Evolutionary conservation across 257 asterid genomes (phyloP), one percentile per base, ranked within the genome.

Genomic region (Pogostemon cablin): DNA sequence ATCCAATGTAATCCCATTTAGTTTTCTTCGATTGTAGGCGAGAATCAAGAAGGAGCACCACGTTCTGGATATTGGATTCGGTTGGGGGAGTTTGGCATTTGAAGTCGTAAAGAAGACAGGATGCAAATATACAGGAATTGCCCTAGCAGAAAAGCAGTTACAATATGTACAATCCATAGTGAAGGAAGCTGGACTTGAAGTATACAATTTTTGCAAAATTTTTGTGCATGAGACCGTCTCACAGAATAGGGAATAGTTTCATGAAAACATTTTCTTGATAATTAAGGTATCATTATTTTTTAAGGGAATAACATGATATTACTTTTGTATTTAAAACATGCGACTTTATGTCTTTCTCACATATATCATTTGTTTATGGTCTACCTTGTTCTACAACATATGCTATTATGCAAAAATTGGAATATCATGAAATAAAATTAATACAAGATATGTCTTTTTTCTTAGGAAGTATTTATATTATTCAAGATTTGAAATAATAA

Each of bases 61-160:
- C 73, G 63, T 90, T 68, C 79, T 90, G 20, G 95, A 90, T 79
- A 81, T 90, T 1, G 95, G 96, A 42, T 84, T 83, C 40, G 95
- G 96, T 8, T 87, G 95, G 96, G 92, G 95, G 67, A 79, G 81
- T 60, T 74, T 84, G 6, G 95, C 92, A 3, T 42, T 90, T 42
- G 96, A 90, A 78, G 78, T 57, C 58, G 96, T 90, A 0, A 82
- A 81, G 75, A 71, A 37, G 63, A 86, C 88, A 0, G 91, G 97
- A 64, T 88, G 97, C 79, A 83, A 76, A 76, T 90, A 90, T 50
- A 90, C 96, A 0, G 93, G 93, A 54, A 85, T 90, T 67, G 88
- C 93, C 47, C 75, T 86, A 11, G 85, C 96, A 4, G 81, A 83
- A 68, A 74, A 83, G 35, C 95, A 90, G 71, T 75, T 85, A 4